These are phyloP conservation scores for Coemansia sp. DNA, from an alignment of 192 early-diverging fungal genomes.

Conservation along the genomic window DNA sequence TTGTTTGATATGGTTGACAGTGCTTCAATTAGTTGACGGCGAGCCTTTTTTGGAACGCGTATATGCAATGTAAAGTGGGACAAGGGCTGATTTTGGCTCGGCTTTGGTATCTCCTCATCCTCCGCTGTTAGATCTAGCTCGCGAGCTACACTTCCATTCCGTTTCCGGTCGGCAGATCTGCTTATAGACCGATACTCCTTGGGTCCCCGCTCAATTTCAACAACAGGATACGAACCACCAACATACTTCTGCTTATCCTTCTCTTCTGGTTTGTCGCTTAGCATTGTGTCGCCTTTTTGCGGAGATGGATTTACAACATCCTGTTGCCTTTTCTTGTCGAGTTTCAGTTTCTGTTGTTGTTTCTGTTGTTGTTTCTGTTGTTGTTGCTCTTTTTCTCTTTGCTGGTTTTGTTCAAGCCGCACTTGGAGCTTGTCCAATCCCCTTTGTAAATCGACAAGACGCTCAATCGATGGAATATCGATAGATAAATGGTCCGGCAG, in stretches of 20 bases:
- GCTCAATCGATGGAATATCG: conserved; percentile 15
- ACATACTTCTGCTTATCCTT: neutral
- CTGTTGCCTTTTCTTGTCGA: conserved; percentile 14
- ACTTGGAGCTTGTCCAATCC: conserved; percentile 10
- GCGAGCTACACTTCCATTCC: neutral
- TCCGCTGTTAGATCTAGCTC: neutral
- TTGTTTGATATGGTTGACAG: neutral
- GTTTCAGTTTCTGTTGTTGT: neutral
- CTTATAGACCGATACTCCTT: neutral
- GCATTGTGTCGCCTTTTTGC: neutral
- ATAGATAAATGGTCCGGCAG: conserved; percentile 25
- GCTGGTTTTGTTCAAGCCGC: conserved; percentile 11
- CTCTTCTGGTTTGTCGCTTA: neutral
- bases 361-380: neutral
- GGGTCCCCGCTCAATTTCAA: neutral
- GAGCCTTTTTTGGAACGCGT: conserved; percentile 39
- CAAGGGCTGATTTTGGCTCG: conserved; percentile 19
- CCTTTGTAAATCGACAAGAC: conserved; percentile 8
- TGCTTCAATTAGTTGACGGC: conserved; percentile 33
- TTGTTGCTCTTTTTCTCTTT: conserved; percentile 7
- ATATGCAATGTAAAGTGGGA: conserved; percentile 27
- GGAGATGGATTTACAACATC: neutral
- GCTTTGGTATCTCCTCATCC: neutral
- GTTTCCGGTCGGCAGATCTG: neutral
- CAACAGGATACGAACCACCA: neutral